These are phyloP conservation scores for Pichia sp. DNA, from an alignment of 1,139 yeast genomes.

Conservation along the genomic window DNA sequence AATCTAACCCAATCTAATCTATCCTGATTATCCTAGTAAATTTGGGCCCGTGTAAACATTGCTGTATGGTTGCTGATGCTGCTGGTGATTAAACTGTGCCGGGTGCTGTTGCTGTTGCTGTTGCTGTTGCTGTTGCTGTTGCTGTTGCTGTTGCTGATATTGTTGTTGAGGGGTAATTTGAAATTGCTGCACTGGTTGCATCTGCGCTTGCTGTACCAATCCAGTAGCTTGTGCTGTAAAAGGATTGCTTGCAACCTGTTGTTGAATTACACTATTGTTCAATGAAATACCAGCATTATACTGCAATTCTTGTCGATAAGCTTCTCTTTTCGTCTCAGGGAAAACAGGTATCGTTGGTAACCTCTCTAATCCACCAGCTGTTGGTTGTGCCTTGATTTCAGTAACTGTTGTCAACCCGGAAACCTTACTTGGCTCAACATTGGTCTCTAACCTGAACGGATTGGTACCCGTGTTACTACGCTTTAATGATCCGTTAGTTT, in stretches of 20 bases:
- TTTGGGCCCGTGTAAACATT: slow-evolving; percentile 16
- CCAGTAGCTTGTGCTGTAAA: slow-evolving; percentile 15
- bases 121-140: slow-evolving; percentile 5
- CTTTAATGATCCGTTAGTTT: slow-evolving; percentile 10
- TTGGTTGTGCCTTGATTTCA: slow-evolving; percentile 39
- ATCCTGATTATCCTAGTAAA: slow-evolving; percentile 11
- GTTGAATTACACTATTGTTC: slow-evolving; percentile 15
- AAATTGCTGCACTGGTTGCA: neutral
- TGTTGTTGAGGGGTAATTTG: slow-evolving; percentile 21
- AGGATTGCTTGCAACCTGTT: slow-evolving; percentile 12
- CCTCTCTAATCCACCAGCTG: slow-evolving; percentile 63
- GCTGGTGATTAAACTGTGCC: slow-evolving; percentile 4
- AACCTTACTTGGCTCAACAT: neutral
- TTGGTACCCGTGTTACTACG: slow-evolving; percentile 35
- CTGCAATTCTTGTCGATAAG: slow-evolving; percentile 12
- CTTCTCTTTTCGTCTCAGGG: slow-evolving; percentile 46
- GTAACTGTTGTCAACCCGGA: neutral
- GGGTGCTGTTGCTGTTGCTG: slow-evolving; percentile 3
- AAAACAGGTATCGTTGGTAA: slow-evolving; percentile 58
- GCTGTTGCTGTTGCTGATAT: slow-evolving; percentile 4
- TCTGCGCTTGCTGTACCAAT: slow-evolving; percentile 14
- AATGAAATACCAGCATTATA: slow-evolving; percentile 23
- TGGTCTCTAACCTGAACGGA: slow-evolving; percentile 36
- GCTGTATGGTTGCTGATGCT: slow-evolving; percentile 7
- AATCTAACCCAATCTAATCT: no score